Evolutionary conservation across 768 basidiomycete species (phyloP), one percentile per base, ranked within the genome.

Genomic region (Termitomyces sp.): DNA sequence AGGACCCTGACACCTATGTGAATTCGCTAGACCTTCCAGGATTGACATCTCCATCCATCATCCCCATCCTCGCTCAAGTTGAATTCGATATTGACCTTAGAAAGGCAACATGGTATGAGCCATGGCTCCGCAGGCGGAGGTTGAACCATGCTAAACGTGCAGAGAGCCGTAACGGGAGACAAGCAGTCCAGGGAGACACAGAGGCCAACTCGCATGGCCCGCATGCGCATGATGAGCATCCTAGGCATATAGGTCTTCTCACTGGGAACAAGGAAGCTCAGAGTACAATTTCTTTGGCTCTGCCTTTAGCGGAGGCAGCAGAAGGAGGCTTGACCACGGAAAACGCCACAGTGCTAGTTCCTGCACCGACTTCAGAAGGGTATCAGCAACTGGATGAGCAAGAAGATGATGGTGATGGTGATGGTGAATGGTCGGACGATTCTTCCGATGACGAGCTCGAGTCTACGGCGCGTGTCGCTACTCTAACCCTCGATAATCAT

Each of bases 1-100:
- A 68, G 54, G 68, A 70, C 58, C 63, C 70, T 22, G 78, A 71
- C 3, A 60, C 68, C 30, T 74, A 74, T 48, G 76, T 76, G 16
- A 74, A 78, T 49, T 79, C 79, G 24, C 73, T 90, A 56, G 79
- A 85, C 54, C 78, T 91, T 10, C 86, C 88, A 5, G 90, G 88
- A 7, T 76, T 90, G 41, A 69, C 71, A 56, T 84, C 85, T 6
- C 70, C 81, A 48, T 81, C 86, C 26, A 72, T 91, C 24, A 84
- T 92, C 54, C 90, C 90, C 5, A 86, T 97, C 56, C 80, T 98
- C 30, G 95, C 94, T 50, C 95, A 95, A 70, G 85, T 98, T 13
- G 94, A 98, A 69, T 97, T 98, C 65, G 93, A 97, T 68, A 87
- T 98, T 63, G 95, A 97, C 70, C 77, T 77, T 40, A 76, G 82